Evolutionary conservation across 164 flowering plant species (phyloP), one percentile per base, ranked within the genome.

Genomic region (Stephania japonica): DNA sequence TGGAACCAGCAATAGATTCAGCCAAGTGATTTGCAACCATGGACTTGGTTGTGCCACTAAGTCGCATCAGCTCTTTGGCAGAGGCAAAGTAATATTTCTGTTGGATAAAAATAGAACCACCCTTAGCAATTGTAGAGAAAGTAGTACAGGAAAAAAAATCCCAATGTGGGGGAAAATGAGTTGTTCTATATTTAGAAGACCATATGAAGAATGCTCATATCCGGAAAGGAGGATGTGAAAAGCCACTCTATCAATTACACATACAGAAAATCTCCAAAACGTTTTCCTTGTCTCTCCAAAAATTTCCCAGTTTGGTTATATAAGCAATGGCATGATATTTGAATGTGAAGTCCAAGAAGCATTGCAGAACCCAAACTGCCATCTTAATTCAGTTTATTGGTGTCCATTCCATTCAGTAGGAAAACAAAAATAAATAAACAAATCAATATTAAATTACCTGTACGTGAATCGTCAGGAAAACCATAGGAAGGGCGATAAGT

Each of bases 11-110:
- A n/a, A 88, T 76, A 38, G 92, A 84, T 76, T 91, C 92, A 1
- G 90, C 77, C 4, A 89, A 80, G 78, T 89, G 85, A 78, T 80
- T 87, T 61, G 89, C 88, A 18, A 88, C 75, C 13, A 76, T 38
- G 16, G 97, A 88, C 74, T 86, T 88, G 16, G 88, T 88, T 21
- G 90, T 89, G 65, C 91, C 91, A 80, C 84, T 83, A 23, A 89
- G 81, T 65, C 95, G 83, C 92, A 88, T 90, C 79, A 93, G 78
- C 78, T 90, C 94, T 80, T 86, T 91, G 4, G 93, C 87, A 67
- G 92, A 78, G n/a, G 90, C 81, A 77, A 80, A 84, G 80, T 91
- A 93, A 78, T 91, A 90, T 64, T 71, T 85, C 98, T 93, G 75
- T 56, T 27, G 2, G 25, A 69, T 13, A 53, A 53, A 53, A 53